A percentile compares a stretch with the other conserved stretches of the same genome.
Evolutionary conservation across 2,329 filamentous ascomycete species (phyloP).

Genomic region (Rutstroemia sydowiana): DNA sequence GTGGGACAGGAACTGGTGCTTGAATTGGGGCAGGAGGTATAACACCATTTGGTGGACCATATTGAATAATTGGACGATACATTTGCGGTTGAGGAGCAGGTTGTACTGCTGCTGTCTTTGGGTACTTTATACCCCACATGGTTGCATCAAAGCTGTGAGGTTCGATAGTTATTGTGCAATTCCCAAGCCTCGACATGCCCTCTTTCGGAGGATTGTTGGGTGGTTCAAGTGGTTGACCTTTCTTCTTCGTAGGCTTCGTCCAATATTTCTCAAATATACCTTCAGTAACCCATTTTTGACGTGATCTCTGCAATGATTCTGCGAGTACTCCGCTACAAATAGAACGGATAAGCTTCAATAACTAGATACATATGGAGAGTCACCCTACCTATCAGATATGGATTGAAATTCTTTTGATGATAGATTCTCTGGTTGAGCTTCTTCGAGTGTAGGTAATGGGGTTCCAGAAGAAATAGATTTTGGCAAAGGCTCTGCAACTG

Average conservation of each 20-base stretch:
- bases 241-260: conserved; percentile 65
- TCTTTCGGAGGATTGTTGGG: conserved; percentile 62
- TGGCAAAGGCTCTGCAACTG: conserved; percentile 43
- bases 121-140: conserved; percentile 64
- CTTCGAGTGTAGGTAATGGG: conserved; percentile 63
- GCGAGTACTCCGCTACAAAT: conserved; percentile 59
- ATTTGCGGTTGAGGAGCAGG: conserved; percentile 29
- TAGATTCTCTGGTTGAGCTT: conserved; percentile 57
- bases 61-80: conserved; percentile 54
- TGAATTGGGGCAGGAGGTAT: conserved; percentile 48
- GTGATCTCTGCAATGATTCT: conserved; percentile 67
- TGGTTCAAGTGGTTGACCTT: conserved; percentile 53
- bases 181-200: conserved; percentile 65
- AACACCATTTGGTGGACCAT: conserved; percentile 54
- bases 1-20: conserved; percentile 28
- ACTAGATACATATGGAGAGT: neutral
- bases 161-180: conserved; percentile 67
- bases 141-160: conserved; percentile 73
- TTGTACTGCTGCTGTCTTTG: conserved; percentile 24
- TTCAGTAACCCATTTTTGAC: conserved; percentile 63
- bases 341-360: conserved; percentile 10
- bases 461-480: conserved; percentile 56
- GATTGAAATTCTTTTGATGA: conserved; percentile 62
- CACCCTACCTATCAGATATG: conserved; percentile 59
- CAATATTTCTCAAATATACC: conserved; percentile 72